Evolutionary conservation across 2,329 filamentous ascomycete genomes (phyloP).

Genomic region (Rosellinia necatrix): DNA sequence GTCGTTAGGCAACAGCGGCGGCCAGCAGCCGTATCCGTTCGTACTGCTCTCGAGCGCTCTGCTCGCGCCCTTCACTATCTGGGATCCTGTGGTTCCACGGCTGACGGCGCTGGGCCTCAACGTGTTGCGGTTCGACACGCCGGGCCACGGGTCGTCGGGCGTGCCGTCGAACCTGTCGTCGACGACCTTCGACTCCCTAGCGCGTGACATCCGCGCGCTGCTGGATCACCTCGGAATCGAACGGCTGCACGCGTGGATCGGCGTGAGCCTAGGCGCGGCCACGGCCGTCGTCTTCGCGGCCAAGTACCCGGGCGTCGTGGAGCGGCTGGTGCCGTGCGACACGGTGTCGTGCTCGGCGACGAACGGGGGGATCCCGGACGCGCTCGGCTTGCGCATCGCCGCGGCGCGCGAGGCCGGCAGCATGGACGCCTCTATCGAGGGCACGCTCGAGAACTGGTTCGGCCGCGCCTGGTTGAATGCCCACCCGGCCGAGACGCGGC

Average conservation of each 20-base stretch:
- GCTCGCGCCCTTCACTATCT: constrained; percentile 42
- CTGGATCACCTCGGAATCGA: constrained; percentile 40
- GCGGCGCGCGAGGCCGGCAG: constrained; percentile 42
- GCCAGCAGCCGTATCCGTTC: neutral
- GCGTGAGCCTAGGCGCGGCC: constrained; percentile 52
- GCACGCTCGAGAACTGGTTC: constrained; percentile 49
- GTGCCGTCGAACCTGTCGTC: constrained; percentile 40
- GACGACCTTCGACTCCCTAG: constrained; percentile 47
- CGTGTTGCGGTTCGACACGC: constrained; percentile 50
- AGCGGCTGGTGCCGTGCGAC: constrained; percentile 47
- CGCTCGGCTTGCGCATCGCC: constrained; percentile 44
- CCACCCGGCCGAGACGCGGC: constrained; percentile 43
- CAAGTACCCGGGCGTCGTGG: constrained; percentile 45
- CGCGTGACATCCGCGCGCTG: constrained; percentile 45
- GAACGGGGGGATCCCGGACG: constrained; percentile 43
- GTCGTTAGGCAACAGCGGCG: neutral
- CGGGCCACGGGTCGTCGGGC: constrained; percentile 48
- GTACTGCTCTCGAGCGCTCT: constrained; percentile 49
- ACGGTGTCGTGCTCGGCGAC: constrained; percentile 46
- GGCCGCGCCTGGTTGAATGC: constrained; percentile 43
- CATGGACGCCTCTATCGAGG: constrained; percentile 40
- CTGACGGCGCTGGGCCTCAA: constrained; percentile 44
- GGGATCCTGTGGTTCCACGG: constrained; percentile 46
- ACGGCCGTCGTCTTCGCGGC: constrained; percentile 46
- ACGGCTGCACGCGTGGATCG: constrained; percentile 47